These are phyloP conservation scores for Fraxinus excelsior DNA, from an alignment of 257 asterid species.

Conservation along the genomic window DNA sequence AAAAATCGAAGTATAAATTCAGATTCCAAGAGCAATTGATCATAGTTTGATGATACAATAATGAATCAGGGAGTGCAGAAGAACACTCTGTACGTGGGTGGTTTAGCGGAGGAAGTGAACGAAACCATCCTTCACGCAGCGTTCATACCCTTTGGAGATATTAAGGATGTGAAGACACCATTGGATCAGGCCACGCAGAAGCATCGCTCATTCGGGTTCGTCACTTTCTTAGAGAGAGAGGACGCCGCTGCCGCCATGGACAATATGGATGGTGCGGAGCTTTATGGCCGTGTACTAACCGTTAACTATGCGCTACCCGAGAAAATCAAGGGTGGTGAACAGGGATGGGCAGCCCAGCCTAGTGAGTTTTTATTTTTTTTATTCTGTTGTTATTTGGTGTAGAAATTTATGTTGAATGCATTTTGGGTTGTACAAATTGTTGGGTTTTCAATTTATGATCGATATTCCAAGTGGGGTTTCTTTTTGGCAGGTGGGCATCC, in stretches of 20 bases:
- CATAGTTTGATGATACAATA: background rate
- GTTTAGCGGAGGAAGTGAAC: conserved; percentile 90
- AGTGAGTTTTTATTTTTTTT: conserved; percentile 43
- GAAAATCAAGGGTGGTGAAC: conserved; percentile 89
- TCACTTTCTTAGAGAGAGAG: conserved; percentile 85
- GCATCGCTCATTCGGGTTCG: conserved; percentile 97
- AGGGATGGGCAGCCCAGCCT: conserved; percentile 98
- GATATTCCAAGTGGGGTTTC: too few species aligned
- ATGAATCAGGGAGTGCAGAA: conserved; percentile 94
- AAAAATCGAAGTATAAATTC: too few species aligned
- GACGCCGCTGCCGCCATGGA: conserved; percentile 98
- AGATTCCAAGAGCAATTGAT: too few species aligned
- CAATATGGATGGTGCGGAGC: conserved; percentile 98
- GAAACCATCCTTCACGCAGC: conserved; percentile 85
- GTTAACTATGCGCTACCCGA: conserved; percentile 96
- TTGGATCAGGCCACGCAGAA: conserved; percentile 91
- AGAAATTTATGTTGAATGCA: too few species aligned
- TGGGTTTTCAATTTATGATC: too few species aligned
- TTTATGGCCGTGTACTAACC: conserved; percentile 90
- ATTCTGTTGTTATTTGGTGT: too few species aligned
- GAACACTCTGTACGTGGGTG: conserved; percentile 94
- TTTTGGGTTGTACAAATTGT: too few species aligned
- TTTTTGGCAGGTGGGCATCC: too few species aligned
- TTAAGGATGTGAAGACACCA: conserved; percentile 95
- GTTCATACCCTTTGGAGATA: conserved; percentile 91